Base-by-base conservation (phyloP, 2,329 filamentous ascomycete genomes). In the Lomentospora prolificans region DNA sequence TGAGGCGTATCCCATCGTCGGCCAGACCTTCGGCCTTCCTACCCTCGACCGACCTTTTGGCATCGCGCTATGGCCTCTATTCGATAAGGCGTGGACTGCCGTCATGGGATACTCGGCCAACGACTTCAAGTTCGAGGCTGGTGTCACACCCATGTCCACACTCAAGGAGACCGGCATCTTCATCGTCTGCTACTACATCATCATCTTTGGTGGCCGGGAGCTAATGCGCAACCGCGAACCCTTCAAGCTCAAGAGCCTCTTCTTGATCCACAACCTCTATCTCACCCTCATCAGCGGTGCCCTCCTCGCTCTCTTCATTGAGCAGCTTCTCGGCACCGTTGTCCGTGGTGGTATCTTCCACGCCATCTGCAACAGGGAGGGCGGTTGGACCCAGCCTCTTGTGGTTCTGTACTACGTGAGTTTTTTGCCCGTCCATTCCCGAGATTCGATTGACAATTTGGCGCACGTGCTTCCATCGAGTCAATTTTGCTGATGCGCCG, bases 191-290 rank as follows among this genome's bases (percentile, higher is more conserved):
- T 99, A 97, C 85, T 97, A 97, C 73, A 75, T 87, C 63, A 77
- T 96, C 74, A 94, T 97, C 66, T 95, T 97, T 63, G 91, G 91
- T 61, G 94, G 92, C 58, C 83, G 92, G 61, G 89, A 95, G 73
- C 69, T 90, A 64, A 97, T 99, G 94, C 89, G 89, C 74, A 86
- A 87, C 66, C 83, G 89, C 60, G 79, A 86, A 68, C 80, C 92
- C 22, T 86, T 94, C 76, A 89, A 95, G 80, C 82, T 97, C 67
- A 94, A 89, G 77, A 77, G 44, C 14, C 76, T 94, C 58, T 97
- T 97, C 80, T 88, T 96, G 75, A 81, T 96, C 68, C 92, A 99
- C 83, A 99, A 99, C 80, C 86, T 97, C 66, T 85, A 91, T 76
- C 78, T 99, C 67, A 97, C 92, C 51, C 75, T 82, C 62, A 89